Conservation (phyloP, 2,329 filamentous ascomycete species). For the Scleromitrula shiraiana region DNA sequence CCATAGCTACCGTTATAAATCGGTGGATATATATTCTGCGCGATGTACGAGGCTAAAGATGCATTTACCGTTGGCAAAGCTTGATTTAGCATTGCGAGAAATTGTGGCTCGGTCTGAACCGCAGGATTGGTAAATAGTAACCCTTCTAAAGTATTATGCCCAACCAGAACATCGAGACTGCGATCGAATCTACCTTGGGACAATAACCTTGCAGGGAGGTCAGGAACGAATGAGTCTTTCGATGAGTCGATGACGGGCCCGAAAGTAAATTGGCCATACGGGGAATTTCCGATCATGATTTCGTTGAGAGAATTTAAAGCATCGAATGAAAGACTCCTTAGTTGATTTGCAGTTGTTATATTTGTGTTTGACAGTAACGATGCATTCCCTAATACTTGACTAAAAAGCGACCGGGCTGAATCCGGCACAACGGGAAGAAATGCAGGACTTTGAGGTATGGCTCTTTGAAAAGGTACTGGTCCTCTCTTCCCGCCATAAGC, state of each 20-base stretch:
- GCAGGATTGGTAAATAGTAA: conserved; percentile 24
- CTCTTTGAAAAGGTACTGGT: conserved; percentile 35
- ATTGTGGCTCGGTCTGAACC: conserved; percentile 13
- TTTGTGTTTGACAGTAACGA: not conserved
- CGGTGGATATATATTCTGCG: conserved; percentile 40
- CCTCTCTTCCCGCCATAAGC: conserved; percentile 36
- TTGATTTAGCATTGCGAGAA: not conserved
- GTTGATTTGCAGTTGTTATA: not conserved
- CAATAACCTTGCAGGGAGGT: conserved; percentile 37
- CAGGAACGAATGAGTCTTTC: conserved; percentile 40
- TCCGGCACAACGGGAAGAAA: conserved; percentile 9
- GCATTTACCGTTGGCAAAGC: not conserved
- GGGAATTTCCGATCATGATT: not conserved
- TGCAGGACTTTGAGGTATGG: conserved; percentile 26
- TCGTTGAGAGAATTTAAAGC: not conserved
- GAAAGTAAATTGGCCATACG: conserved; percentile 36
- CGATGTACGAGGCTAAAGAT: conserved; percentile 29
- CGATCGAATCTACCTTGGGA: conserved; percentile 37
- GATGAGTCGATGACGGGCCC: conserved; percentile 29
- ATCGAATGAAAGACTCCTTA: not conserved
- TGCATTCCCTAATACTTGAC: not conserved
- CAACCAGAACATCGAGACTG: conserved; percentile 37
- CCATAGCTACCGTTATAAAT: conserved; percentile 35
- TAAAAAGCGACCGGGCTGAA: not conserved
- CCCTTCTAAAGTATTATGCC: conserved; percentile 37